Evolutionary conservation across 768 basidiomycete species (phyloP).

Genomic region (Gloeophyllum trabeum): DNA sequence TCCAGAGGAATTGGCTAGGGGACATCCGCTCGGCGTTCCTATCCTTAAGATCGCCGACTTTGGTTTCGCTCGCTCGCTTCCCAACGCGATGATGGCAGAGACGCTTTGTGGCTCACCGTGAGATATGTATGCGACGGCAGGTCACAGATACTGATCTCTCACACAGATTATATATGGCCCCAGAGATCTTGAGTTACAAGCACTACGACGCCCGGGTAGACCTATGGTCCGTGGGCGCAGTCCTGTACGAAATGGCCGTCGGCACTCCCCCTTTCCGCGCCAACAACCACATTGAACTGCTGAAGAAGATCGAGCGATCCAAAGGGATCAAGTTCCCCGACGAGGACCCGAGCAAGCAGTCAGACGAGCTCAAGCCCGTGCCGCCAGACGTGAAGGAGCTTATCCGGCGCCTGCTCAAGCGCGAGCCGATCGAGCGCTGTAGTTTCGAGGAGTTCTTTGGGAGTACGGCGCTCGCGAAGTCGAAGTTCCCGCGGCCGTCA

Average conservation of each 20-base stretch:
- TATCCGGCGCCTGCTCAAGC: constrained; percentile 74
- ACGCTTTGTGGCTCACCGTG: constrained; percentile 96
- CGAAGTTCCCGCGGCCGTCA: constrained; percentile 56
- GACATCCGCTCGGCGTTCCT: constrained; percentile 88
- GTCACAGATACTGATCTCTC: too few species aligned
- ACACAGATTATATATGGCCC: constrained; percentile 91
- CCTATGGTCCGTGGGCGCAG: constrained; percentile 96
- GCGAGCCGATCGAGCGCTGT: constrained; percentile 74
- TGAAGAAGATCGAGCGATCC: constrained; percentile 87
- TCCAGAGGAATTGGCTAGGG: constrained; percentile 67
- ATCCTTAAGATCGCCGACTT: constrained; percentile 97
- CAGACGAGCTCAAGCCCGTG: constrained; percentile 44
- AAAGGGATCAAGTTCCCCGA: constrained; percentile 92
- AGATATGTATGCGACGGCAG: constrained; percentile 25
- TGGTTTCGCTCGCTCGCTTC: constrained; percentile 89
- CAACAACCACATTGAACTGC: constrained; percentile 88
- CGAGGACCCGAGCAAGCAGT: constrained; percentile 50
- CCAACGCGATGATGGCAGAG: constrained; percentile 91
- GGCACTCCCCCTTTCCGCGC: constrained; percentile 94
- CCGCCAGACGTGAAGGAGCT: constrained; percentile 80
- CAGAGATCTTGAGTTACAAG: constrained; percentile 93
- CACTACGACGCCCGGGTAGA: constrained; percentile 98
- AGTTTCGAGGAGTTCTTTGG: constrained; percentile 90
- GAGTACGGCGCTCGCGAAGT: constrained; percentile 65
- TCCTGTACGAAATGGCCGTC: constrained; percentile 90